Conservation (phyloP, 2,329 filamentous ascomycete genomes). For the Geoglossum cookeanum region DNA sequence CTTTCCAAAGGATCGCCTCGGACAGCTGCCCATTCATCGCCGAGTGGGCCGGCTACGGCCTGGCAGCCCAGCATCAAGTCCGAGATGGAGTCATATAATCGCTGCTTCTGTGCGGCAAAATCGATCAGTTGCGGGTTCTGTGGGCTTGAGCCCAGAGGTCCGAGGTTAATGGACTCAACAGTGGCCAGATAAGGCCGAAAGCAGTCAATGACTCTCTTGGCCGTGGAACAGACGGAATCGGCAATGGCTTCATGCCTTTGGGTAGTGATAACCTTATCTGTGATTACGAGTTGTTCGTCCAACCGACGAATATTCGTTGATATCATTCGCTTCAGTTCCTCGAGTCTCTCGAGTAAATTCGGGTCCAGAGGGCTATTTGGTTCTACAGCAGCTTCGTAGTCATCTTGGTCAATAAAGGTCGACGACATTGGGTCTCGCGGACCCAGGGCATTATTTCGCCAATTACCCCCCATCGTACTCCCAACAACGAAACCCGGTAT, state of each 20-base stretch:
- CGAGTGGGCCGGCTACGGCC: slow-evolving; percentile 73
- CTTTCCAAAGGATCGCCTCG: slow-evolving; percentile 78
- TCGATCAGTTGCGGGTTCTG: slow-evolving; percentile 74
- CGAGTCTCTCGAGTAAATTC: slow-evolving; percentile 60
- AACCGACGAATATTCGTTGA: slow-evolving; percentile 72
- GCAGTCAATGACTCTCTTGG: slow-evolving; percentile 63
- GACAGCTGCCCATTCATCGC: slow-evolving; percentile 91
- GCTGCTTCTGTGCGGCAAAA: slow-evolving; percentile 81
- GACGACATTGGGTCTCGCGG: slow-evolving; percentile 46
- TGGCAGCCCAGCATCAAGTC: slow-evolving; percentile 80
- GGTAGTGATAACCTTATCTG: slow-evolving; percentile 66
- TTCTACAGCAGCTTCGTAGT: slow-evolving; percentile 49
- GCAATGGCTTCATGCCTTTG: slow-evolving; percentile 62
- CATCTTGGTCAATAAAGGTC: slow-evolving; percentile 66
- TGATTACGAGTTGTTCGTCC: slow-evolving; percentile 60
- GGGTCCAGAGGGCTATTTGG: slow-evolving; percentile 57
- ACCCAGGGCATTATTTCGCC: slow-evolving; percentile 49
- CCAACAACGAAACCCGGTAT: slow-evolving; percentile 86
- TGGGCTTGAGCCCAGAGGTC: slow-evolving; percentile 54
- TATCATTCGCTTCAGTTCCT: slow-evolving; percentile 69
- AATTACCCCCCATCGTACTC: slow-evolving; percentile 66
- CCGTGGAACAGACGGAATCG: slow-evolving; percentile 63
- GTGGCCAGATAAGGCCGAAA: slow-evolving; percentile 81
- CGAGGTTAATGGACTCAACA: slow-evolving; percentile 81
- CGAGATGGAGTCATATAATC: slow-evolving; percentile 79